Evolutionary conservation across 768 basidiomycete genomes (phyloP).

Genomic region (Cytidiella melzeri): DNA sequence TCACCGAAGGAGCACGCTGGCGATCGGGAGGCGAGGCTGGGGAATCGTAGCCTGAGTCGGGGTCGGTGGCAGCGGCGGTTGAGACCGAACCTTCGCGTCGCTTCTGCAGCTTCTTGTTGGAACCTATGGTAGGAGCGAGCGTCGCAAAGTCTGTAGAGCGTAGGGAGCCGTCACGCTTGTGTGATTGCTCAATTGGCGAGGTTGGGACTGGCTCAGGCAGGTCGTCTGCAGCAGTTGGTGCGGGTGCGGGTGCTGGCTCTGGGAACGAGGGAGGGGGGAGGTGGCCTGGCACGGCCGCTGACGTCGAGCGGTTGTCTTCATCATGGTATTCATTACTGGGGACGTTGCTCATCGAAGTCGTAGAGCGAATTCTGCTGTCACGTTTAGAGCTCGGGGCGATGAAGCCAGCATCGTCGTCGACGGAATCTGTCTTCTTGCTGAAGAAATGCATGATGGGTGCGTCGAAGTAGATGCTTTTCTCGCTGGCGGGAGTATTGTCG

Average conservation of each 20-base stretch:
- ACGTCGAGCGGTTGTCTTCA: neutral
- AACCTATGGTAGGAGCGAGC: neutral
- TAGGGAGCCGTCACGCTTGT: neutral
- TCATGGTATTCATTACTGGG: neutral
- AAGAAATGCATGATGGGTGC: constrained; percentile 32
- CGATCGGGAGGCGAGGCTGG: constrained; percentile 2
- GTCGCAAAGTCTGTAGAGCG: neutral
- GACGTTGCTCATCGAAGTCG: neutral
- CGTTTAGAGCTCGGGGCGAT: neutral
- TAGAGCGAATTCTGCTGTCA: neutral
- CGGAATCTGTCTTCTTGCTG: constrained; percentile 3
- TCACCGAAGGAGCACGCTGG: neutral
- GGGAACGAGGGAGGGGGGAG: neutral
- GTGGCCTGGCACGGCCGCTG: neutral
- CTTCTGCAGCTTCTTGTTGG: neutral
- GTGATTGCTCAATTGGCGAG: neutral
- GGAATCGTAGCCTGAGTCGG: constrained; percentile 21
- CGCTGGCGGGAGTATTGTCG: constrained; percentile 27
- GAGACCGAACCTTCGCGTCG: constrained; percentile 6
- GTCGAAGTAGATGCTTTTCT: constrained; percentile 39
- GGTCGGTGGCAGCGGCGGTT: constrained; percentile 2
- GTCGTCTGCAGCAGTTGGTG: neutral
- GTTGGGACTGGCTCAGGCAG: too few species aligned
- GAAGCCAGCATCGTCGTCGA: constrained; percentile 2
- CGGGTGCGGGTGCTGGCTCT: neutral